Evolutionary conservation across 257 asterid species (phyloP).

Genomic region (Lycium barbarum): DNA sequence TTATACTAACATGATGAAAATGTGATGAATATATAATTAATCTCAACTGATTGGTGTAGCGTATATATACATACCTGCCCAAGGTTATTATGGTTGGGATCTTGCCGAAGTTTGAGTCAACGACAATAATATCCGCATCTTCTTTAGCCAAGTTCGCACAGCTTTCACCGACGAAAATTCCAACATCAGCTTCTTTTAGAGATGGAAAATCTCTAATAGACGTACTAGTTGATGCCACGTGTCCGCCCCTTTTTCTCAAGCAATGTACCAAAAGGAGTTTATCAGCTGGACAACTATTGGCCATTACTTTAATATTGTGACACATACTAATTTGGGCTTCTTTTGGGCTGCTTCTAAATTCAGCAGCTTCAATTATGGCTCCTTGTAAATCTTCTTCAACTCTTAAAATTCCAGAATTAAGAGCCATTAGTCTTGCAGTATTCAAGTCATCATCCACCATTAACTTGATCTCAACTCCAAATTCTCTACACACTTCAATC

Average conservation of each 20-base stretch:
- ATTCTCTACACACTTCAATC: slow-evolving; percentile 31
- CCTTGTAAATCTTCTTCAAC: slow-evolving; percentile 36
- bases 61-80: slow-evolving; percentile 40
- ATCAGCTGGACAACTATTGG: slow-evolving; percentile 46
- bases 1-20: too few species aligned
- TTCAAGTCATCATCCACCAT: slow-evolving; percentile 42
- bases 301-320: slow-evolving; percentile 38
- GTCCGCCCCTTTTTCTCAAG: slow-evolving; percentile 40
- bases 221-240: slow-evolving; percentile 37
- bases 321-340: slow-evolving; percentile 37
- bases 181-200: slow-evolving; percentile 51
- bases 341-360: slow-evolving; percentile 40
- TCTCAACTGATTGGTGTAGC: neutral
- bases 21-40: too few species aligned
- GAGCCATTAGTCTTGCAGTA: slow-evolving; percentile 49
- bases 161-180: slow-evolving; percentile 36
- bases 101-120: slow-evolving; percentile 26
- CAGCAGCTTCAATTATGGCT: slow-evolving; percentile 37
- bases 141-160: slow-evolving; percentile 26
- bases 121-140: slow-evolving; percentile 35
- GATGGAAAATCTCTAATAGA: slow-evolving; percentile 44
- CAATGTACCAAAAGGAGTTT: slow-evolving; percentile 44
- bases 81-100: slow-evolving; percentile 36
- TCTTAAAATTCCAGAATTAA: slow-evolving; percentile 43
- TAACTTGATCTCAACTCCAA: slow-evolving; percentile 42